These are phyloP conservation scores for Triticum urartu DNA, from an alignment of 176 grass and related monocot genomes.

Conservation along the genomic window DNA sequence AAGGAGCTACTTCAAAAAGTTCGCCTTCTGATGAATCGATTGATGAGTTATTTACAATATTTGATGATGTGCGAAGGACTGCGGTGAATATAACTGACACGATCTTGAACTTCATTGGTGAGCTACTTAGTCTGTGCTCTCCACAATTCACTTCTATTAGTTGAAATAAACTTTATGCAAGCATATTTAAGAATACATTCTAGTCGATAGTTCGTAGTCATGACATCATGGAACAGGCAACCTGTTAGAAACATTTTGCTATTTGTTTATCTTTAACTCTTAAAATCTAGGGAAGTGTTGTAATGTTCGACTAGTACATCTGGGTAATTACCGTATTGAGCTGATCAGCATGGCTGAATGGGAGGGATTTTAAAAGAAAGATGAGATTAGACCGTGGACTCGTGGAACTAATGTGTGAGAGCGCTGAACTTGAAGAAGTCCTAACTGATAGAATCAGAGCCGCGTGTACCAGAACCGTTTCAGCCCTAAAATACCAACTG, in stretches of 20 bases:
- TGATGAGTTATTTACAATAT: conserved; percentile 86
- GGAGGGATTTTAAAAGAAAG: not conserved
- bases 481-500: not conserved
- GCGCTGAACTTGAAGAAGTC: not conserved
- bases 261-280: conserved; percentile 1
- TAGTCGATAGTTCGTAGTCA: no score
- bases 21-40: conserved; percentile 36
- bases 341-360: not conserved
- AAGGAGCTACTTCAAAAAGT: conserved; percentile 36
- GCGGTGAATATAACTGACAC: conserved; percentile 53
- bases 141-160: not conserved
- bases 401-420: not conserved
- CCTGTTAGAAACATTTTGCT: conserved; percentile 6
- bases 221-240: not conserved
- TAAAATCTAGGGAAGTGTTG: not conserved
- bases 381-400: not conserved
- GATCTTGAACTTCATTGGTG: conserved; percentile 80
- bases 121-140: conserved; percentile 27
- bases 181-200: no score
- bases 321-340: not conserved
- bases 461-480: not conserved
- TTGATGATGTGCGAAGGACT: conserved; percentile 78
- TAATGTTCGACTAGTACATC: not conserved
- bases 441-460: not conserved
- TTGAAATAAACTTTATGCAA: no score